Evolutionary conservation across 768 basidiomycete species (phyloP).

Genomic region (Ramaria sp.): DNA sequence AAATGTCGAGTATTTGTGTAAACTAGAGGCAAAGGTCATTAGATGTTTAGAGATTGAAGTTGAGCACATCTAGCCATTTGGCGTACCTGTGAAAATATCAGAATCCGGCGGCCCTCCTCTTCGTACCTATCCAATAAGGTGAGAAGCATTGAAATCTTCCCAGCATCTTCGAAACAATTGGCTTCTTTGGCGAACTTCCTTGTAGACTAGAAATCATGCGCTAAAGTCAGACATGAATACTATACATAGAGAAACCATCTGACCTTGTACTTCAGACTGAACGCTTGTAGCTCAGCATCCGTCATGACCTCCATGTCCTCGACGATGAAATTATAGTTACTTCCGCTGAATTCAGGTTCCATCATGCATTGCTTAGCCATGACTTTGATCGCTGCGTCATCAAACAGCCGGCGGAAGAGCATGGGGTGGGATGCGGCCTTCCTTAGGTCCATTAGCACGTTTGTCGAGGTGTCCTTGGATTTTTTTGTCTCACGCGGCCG

Average conservation of each 20-base stretch:
- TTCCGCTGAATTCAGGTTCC: constrained; percentile 86
- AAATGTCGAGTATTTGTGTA: constrained; percentile 90
- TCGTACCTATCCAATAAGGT: constrained; percentile 59
- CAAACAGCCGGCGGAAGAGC: constrained; percentile 82
- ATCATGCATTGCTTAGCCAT: constrained; percentile 80
- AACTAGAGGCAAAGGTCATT: constrained; percentile 41
- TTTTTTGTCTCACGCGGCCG: constrained; percentile 33
- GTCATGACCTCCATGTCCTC: constrained; percentile 99
- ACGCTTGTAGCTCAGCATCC: constrained; percentile 86
- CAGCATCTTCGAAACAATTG: constrained; percentile 73
- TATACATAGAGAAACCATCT: constrained; percentile 11
- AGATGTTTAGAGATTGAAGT: background rate
- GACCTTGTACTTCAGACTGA: constrained; percentile 82
- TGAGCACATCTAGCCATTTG: background rate
- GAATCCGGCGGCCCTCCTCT: constrained; percentile 62
- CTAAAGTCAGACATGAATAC: background rate
- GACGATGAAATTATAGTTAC: constrained; percentile 75
- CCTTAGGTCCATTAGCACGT: constrained; percentile 94
- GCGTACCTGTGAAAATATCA: constrained; percentile 90
- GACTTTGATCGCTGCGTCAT: constrained; percentile 59
- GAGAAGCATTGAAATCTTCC: constrained; percentile 72
- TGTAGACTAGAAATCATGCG: constrained; percentile 38
- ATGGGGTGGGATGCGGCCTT: constrained; percentile 96
- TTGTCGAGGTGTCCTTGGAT: constrained; percentile 53
- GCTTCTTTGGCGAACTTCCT: constrained; percentile 66